phyloP scores from a whole-genome alignment of 192 early-diverging fungal genomes.

The Coemansia sp. region DNA sequence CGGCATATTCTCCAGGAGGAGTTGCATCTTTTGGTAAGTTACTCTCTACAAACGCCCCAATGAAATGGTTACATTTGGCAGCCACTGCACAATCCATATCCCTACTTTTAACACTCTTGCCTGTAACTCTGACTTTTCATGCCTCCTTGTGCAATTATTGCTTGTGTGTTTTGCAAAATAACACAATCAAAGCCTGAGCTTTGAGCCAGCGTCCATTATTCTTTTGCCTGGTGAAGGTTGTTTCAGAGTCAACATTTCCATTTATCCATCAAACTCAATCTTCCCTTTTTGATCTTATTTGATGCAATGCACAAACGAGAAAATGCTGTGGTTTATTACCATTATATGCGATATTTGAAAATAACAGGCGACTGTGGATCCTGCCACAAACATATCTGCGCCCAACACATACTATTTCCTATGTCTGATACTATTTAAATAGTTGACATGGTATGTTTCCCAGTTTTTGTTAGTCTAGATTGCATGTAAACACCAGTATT shows the following conservation, averaged over 20 bases:
- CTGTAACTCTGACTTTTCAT: background rate
- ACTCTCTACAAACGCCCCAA: no score
- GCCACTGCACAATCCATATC: background rate
- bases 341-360: background rate
- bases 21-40: slow-evolving; percentile 45
- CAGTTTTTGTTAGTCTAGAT: background rate
- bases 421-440: background rate
- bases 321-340: background rate
- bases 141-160: background rate
- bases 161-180: background rate
- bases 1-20: slow-evolving; percentile 22
- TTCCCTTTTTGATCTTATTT: background rate
- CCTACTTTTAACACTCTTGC: background rate
- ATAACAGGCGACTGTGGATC: background rate
- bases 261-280: background rate
- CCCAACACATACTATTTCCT: background rate
- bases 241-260: background rate
- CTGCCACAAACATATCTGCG: background rate
- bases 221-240: background rate
- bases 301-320: background rate
- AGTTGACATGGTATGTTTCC: background rate
- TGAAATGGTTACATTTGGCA: background rate
- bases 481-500: background rate
- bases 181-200: background rate
- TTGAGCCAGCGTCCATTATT: background rate